phyloP scores from a whole-genome alignment of 148 eudicot genomes.

The Cornus florida region DNA sequence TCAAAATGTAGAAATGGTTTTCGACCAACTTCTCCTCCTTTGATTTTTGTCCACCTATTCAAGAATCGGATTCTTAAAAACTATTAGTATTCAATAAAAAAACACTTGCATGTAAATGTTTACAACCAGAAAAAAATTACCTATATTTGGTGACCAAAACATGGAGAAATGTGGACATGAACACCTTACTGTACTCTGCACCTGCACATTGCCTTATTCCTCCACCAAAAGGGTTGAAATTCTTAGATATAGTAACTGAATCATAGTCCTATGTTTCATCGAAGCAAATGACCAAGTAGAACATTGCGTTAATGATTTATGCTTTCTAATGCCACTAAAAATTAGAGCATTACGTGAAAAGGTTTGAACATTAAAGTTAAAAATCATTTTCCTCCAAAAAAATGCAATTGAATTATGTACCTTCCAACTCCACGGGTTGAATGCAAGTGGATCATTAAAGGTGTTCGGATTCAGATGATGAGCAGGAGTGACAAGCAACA shows the following conservation, averaged over 20 bases:
- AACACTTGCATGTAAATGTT: background rate
- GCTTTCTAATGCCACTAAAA: too few species aligned
- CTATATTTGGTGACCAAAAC: background rate
- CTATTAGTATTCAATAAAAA: background rate
- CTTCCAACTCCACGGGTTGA: conserved; percentile 6
- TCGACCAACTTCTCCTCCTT: conserved; percentile 36
- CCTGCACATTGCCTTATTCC: conserved; percentile 20
- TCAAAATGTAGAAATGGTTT: conserved; percentile 30
- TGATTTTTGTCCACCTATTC: conserved; percentile 31
- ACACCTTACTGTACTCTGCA: background rate
- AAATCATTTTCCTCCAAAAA: too few species aligned
- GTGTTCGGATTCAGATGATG: background rate
- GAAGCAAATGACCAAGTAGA: background rate
- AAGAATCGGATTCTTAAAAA: too few species aligned
- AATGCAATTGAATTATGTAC: background rate
- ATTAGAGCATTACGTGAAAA: too few species aligned
- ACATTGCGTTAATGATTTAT: background rate
- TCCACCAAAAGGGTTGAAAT: conserved; percentile 22
- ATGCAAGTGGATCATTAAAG: background rate
- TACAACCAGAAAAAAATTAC: background rate
- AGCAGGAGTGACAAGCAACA: background rate
- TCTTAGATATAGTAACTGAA: conserved; percentile 9
- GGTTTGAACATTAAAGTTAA: too few species aligned
- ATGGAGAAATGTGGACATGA: background rate
- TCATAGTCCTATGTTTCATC: conserved; percentile 6